These are phyloP conservation scores for Babesia caballi DNA, from an alignment of 169 alveolate species.

Conservation along the genomic window DNA sequence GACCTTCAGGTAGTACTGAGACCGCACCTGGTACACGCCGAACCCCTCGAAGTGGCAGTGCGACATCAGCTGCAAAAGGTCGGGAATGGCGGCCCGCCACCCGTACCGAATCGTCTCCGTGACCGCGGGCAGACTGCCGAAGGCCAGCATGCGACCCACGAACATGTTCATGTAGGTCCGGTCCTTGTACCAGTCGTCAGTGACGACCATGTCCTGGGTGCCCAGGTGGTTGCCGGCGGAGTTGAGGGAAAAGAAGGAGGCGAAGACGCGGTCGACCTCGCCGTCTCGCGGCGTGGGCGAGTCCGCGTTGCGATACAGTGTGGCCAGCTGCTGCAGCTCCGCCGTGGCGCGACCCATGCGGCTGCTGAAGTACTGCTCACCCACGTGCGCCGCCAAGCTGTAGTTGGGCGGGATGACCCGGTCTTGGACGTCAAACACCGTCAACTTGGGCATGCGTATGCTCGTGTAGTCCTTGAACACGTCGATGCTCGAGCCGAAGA, in stretches of 20 bases:
- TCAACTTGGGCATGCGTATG: slow-evolving; percentile 4
- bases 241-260: slow-evolving; percentile 1
- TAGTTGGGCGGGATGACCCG: slow-evolving; percentile 20
- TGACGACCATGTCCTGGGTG: background rate
- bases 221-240: slow-evolving; percentile 3
- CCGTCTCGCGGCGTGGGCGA: background rate
- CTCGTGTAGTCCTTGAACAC: background rate
- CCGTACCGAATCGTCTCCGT: background rate
- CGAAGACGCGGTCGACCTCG: background rate
- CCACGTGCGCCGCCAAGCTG: slow-evolving; percentile 18
- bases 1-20: background rate
- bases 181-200: background rate
- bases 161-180: background rate
- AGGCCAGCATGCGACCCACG: slow-evolving; percentile 4
- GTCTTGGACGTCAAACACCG: slow-evolving; percentile 25
- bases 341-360: no score
- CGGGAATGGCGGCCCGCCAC: background rate
- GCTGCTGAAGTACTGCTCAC: background rate
- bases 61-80: background rate
- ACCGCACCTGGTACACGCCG: background rate
- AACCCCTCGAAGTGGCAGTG: background rate
- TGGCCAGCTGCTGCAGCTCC: background rate
- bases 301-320: background rate
- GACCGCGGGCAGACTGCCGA: slow-evolving; percentile 3
- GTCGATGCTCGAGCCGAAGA: slow-evolving; percentile 12